Evolutionary conservation across 441 rosid genomes (phyloP), one percentile per base, ranked within the genome.

Genomic region (Erodium texanum): DNA sequence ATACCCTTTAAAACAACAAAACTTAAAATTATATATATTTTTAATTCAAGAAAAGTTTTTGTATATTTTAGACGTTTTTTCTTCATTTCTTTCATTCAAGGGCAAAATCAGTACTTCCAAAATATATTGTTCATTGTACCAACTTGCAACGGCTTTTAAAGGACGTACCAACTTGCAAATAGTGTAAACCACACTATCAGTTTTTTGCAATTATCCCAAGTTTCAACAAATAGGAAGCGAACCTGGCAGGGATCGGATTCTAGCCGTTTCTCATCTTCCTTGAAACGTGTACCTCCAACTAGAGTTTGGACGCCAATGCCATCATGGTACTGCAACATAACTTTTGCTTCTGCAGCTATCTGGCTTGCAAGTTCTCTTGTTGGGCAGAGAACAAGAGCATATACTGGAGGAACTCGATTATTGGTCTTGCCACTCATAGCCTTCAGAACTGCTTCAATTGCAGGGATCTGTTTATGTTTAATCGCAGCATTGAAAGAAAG

Each of bases 331-430:
- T 85, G 89, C 79, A 92, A 84, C 79, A 92, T 63, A 71, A 85
- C 96, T 75, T 81, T 92, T 67, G 96, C 96, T 78, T 90, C 97
- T 43, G 99, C 99, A 71, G 98, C 95, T 45, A 92, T 75, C 81
- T 92, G 98, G 82, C 97, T 85, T 2, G 98, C 99, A 69, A 92
- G 87, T 74, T 95, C 98, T 82, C 97, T 87, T 7, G 97, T 86
- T 41, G 99, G 97, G 75, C 97, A 92, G 69, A 95, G 88, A 74
- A 95, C 71, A 73, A 95, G 98, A 77, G 80, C 84, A 71, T 75
- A 77, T 66, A 86, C 66, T 0, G 93, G 92, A 67, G 84, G 79
- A 64, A 83, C 86, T 72, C 74, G 80, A 59, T 79, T 82, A 71
- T 23, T 73, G 4, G 71, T 69, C 43, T 76, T 70, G 70, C 73